Percentiles rank a stretch among this genome's conserved stretches.
Conservation (phyloP, 2,329 filamentous ascomycete genomes). For the Neonectria neomacrospora region DNA sequence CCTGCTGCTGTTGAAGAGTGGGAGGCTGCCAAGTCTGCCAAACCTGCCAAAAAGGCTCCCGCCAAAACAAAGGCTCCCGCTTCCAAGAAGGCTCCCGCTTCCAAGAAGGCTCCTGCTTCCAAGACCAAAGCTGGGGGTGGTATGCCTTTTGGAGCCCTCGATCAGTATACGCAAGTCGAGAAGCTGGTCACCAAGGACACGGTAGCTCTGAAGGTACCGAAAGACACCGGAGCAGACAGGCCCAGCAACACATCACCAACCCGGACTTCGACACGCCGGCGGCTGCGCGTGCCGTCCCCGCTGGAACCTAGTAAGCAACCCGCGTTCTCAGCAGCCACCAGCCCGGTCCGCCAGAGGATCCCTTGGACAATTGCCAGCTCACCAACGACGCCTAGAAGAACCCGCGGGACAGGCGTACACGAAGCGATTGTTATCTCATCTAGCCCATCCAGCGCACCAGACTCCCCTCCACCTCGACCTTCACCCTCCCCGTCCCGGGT, state of each 20-base stretch:
- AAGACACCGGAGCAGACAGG: conserved; percentile 8
- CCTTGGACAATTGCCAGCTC: conserved; percentile 57
- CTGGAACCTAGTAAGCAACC: conserved; percentile 52
- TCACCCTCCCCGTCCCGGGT: conserved; percentile 33
- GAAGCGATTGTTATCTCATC: conserved; percentile 59
- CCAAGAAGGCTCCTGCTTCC: conserved; percentile 33
- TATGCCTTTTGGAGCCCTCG: conserved; percentile 49
- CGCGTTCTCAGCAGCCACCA: conserved; percentile 40
- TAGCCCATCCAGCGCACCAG: conserved; percentile 50
- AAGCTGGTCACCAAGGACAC: conserved; percentile 45
- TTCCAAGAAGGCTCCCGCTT: neutral
- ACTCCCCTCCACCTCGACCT: conserved; percentile 44
- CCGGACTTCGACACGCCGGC: conserved; percentile 27
- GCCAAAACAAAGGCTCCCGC: conserved; percentile 22
- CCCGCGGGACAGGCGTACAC: conserved; percentile 40
- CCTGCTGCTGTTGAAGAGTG: conserved; percentile 44
- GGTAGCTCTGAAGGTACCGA: conserved; percentile 9
- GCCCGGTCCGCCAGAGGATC: conserved; percentile 39
- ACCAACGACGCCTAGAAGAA: conserved; percentile 56
- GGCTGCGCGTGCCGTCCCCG: conserved; percentile 41
- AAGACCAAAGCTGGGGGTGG: conserved; percentile 34
- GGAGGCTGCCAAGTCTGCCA: conserved; percentile 37
- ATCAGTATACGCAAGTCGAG: conserved; percentile 55
- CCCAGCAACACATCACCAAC: conserved; percentile 16
- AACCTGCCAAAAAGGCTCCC: conserved; percentile 37